Percentiles rank a stretch among this genome's conserved stretches.
phyloP scores from a whole-genome alignment of 2,329 filamentous ascomycete species.

The Pyrenophora teres region DNA sequence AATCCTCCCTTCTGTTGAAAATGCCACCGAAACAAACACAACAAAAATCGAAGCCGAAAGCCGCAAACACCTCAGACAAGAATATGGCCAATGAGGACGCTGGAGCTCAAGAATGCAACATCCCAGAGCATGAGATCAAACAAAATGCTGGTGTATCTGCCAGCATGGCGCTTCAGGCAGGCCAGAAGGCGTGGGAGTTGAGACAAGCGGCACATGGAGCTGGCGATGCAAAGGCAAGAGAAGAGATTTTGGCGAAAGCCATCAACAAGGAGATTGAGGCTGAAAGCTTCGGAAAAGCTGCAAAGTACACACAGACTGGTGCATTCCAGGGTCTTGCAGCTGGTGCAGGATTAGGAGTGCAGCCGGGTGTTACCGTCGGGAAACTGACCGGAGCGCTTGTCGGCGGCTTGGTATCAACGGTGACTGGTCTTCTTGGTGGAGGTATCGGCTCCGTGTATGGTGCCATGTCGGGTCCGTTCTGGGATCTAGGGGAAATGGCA shows the following conservation, averaged over 20 bases:
- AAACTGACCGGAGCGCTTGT: constrained; percentile 45
- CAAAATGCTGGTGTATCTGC: constrained; percentile 47
- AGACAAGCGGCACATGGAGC: constrained; percentile 48
- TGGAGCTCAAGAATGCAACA: constrained; percentile 19
- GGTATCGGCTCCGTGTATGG: constrained; percentile 46
- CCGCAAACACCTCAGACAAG: constrained; percentile 2
- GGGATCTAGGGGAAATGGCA: constrained; percentile 45
- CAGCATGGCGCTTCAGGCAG: constrained; percentile 44
- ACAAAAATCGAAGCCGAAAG: constrained; percentile 13
- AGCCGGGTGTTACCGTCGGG: constrained; percentile 42
- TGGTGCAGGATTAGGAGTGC: constrained; percentile 46
- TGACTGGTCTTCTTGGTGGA: constrained; percentile 43
- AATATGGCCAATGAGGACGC: constrained; percentile 17
- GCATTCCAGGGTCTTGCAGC: constrained; percentile 49
- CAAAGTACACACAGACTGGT: constrained; percentile 48
- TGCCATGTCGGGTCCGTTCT: constrained; percentile 43
- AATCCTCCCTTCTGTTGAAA: neutral
- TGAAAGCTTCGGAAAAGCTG: constrained; percentile 49
- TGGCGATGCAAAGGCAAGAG: constrained; percentile 45
- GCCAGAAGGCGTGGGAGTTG: constrained; percentile 48
- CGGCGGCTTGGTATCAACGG: constrained; percentile 39
- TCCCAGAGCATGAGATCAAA: constrained; percentile 46
- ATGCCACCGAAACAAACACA: constrained; percentile 14
- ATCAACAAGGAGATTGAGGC: constrained; percentile 50
- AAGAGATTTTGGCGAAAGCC: constrained; percentile 47